These are phyloP conservation scores for Syzygium malaccense DNA, from an alignment of 441 rosid species.

Conservation along the genomic window DNA sequence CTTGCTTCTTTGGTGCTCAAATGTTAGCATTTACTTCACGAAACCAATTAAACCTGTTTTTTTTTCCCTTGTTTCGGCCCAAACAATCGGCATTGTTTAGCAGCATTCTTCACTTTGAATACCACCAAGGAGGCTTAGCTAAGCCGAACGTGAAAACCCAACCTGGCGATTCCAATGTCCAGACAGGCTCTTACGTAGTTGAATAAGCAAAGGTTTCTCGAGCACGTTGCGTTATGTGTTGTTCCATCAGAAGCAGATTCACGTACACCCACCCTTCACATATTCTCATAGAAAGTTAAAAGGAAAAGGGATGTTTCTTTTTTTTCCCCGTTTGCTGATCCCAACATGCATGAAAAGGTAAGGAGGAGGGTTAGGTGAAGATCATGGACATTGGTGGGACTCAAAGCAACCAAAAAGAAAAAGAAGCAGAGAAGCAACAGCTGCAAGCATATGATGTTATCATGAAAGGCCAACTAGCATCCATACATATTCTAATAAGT, in stretches of 20 bases:
- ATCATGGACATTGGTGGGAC: neutral
- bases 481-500: neutral
- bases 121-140: neutral
- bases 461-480: neutral
- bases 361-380: neutral
- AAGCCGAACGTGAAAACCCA: neutral
- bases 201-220: neutral
- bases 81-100: neutral
- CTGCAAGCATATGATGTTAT: neutral
- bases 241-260: neutral
- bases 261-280: neutral
- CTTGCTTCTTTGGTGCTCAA: neutral
- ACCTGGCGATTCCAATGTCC: neutral
- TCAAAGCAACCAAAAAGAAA: neutral
- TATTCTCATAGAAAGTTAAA: neutral
- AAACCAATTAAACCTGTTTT: neutral
- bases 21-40: neutral
- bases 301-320: neutral
- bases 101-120: neutral
- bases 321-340: neutral
- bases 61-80: neutral
- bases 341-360: neutral
- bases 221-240: neutral
- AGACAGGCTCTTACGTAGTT: neutral
- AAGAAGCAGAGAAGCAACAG: neutral